Conservation (phyloP, 176 grass and related monocot species). For the Musa troglodytarum region DNA sequence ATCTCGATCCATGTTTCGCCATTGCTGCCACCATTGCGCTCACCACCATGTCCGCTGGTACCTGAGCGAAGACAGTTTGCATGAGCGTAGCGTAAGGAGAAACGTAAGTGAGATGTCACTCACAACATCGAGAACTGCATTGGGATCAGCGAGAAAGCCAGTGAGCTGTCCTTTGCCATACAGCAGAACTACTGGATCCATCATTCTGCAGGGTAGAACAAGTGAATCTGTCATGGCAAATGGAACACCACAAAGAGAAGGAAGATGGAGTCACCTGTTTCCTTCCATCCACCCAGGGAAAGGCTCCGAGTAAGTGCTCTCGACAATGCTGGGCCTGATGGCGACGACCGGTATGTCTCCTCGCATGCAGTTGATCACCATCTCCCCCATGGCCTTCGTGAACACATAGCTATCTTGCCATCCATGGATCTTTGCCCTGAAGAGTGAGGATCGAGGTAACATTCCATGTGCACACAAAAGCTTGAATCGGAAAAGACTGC, state of each 20-base stretch:
- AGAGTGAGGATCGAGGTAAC: neutral
- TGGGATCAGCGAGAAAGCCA: slow-evolving; percentile 67
- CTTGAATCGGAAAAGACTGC: no score
- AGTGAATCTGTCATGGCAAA: neutral
- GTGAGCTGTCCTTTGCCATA: slow-evolving; percentile 88
- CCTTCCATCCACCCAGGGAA: slow-evolving; percentile 99
- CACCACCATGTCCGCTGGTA: slow-evolving; percentile 95
- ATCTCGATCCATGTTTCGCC: slow-evolving; percentile 51
- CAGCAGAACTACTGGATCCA: slow-evolving; percentile 84
- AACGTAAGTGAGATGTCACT: slow-evolving; percentile 7
- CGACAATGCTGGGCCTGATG: slow-evolving; percentile 81
- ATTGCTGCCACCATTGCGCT: slow-evolving; percentile 81
- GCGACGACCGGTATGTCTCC: slow-evolving; percentile 77
- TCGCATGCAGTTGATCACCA: slow-evolving; percentile 75
- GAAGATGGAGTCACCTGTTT: slow-evolving; percentile 38
- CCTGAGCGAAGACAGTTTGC: slow-evolving; percentile 24
- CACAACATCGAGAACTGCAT: slow-evolving; percentile 81
- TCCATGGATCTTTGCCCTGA: slow-evolving; percentile 74
- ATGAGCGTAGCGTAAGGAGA: no score
- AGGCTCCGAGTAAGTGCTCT: slow-evolving; percentile 79
- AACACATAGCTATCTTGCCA: slow-evolving; percentile 93
- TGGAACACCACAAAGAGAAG: neutral
- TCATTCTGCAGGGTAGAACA: slow-evolving; percentile 45
- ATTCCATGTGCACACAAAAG: no score
- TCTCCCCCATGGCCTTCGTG: slow-evolving; percentile 95